Conservation (phyloP, 1,284 basidiomycete species). For the Apiotrichum sp. region DNA sequence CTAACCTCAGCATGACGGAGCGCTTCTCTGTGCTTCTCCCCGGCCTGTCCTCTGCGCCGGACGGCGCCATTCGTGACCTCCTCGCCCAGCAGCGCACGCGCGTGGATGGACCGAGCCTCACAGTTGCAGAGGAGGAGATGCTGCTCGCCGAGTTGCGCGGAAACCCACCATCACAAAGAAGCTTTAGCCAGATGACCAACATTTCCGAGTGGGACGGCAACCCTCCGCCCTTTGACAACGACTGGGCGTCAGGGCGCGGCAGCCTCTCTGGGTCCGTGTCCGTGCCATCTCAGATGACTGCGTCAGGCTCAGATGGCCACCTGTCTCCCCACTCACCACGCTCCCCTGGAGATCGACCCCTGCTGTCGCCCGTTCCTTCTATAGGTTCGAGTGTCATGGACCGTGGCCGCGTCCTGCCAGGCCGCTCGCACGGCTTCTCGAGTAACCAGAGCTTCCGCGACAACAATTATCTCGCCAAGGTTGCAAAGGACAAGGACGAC, state of each 20-base stretch:
- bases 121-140: slow-evolving; percentile 41
- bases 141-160: slow-evolving; percentile 34
- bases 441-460: slow-evolving; percentile 32
- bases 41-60: slow-evolving; percentile 28
- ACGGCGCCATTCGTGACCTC: slow-evolving; percentile 30
- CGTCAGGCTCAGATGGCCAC: slow-evolving; percentile 2
- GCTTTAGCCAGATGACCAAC: slow-evolving; percentile 3
- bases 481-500: slow-evolving; percentile 22
- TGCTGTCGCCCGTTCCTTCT: not conserved
- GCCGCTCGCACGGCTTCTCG: slow-evolving; percentile 39
- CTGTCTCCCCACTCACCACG: not conserved
- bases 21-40: slow-evolving; percentile 44
- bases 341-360: slow-evolving; percentile 1
- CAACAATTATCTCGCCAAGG: slow-evolving; percentile 31
- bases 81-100: slow-evolving; percentile 37
- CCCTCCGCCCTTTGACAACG: slow-evolving; percentile 20
- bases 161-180: slow-evolving; percentile 4
- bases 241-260: slow-evolving; percentile 5
- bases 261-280: not conserved
- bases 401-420: not conserved
- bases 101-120: slow-evolving; percentile 32
- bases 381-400: slow-evolving; percentile 7
- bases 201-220: slow-evolving; percentile 31
- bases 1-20: slow-evolving; percentile 29
- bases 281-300: not conserved